Evolutionary conservation across 2,329 filamentous ascomycete species (phyloP), one percentile per base, ranked within the genome.

Genomic region (Fusarium sp.): DNA sequence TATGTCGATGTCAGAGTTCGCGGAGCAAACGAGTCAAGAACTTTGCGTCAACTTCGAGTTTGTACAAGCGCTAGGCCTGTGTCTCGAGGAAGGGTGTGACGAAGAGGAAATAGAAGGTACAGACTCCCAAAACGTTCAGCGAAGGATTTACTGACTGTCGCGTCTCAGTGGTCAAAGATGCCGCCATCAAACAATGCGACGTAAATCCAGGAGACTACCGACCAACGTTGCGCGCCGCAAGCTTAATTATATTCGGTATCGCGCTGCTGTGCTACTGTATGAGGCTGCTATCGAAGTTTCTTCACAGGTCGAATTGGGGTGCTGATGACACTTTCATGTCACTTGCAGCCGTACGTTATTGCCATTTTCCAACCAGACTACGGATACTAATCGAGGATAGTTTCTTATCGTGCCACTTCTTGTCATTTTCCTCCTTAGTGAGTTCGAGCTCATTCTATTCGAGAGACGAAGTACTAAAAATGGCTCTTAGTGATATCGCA

Each of bases 321-420:
- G 13, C 34, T 8, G 59, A 52, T 20, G 25, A 52, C 7, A 20
- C 13, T 0, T 51, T 61, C 4, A 60, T 61, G 24, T 14, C 48
- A 25, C 10, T 60, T 14, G 42, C 37, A 3, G 18, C 10, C 4
- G 55, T 51, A 18, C 8, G 58, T 61, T 8, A 12, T 7, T 6
- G 11, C 20, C 5, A 4, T 12, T 7, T 13, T n/a, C 1, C 4
- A 12, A 11, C 10, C 4, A 4, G 16, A n/a, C 12, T 4, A 4
- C 29, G 5, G 1, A 29, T 29, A 9, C 34, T 37, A 6, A 37
- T 3, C 6, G 32, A 2, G 4, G 1, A 9, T 6, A 52, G 48
- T 20, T 57, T 20, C 20, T 20, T 27, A 12, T 40, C 5, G 7
- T 60, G 3, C 18, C 30, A 2, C 32, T 47, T 4, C 4, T 40